Evolutionary conservation across 1,284 basidiomycete genomes (phyloP), one percentile per base, ranked within the genome.

Genomic region (Boletus sp.): DNA sequence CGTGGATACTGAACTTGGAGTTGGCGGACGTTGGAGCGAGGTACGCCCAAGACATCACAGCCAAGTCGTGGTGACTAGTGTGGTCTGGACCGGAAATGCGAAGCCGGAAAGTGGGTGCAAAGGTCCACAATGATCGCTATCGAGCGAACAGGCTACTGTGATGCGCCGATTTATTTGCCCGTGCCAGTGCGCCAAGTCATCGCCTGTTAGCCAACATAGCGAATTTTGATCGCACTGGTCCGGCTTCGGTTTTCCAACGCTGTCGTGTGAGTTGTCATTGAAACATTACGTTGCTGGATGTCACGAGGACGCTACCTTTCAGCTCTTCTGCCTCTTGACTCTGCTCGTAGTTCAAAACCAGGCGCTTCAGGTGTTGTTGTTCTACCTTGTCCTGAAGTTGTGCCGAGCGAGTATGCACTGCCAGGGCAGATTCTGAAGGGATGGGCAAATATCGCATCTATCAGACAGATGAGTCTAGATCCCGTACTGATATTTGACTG

Each of bases 311-410:
- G 61, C 19, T 56, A 84, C 86, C 85, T 76, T 81, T 87, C 55
- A 85, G 57, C 57, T 89, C 87, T 61, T 89, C 86, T 2, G 77
- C 82, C 66, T 90, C 89, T 66, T 91, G 89, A 25, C 84, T 82
- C 57, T 91, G 88, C 60, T 91, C 89, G 54, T 91, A 91, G 61
- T 90, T 78, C 40, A 91, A 75, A 3, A 94, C 94, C n/a, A 97
- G 76, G 16, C 84, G 81, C 72, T 98, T 98, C 56, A 98, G 72
- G 53, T 96, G 91, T 66, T 97, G 91, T 59, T 96, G 94, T 66
- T 98, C 94, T 8, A 90, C 91, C 68, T 87, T 90, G 68, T 94
- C 91, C 62, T 93, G 90, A 54, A 91, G 73, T 63, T 96, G 94
- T 44, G 94, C 89, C 6, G 87, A 82, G 27, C 88, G 82, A 2